These are phyloP conservation scores for Nyctanthes arbortristis DNA, from an alignment of 257 asterid genomes.

Conservation along the genomic window DNA sequence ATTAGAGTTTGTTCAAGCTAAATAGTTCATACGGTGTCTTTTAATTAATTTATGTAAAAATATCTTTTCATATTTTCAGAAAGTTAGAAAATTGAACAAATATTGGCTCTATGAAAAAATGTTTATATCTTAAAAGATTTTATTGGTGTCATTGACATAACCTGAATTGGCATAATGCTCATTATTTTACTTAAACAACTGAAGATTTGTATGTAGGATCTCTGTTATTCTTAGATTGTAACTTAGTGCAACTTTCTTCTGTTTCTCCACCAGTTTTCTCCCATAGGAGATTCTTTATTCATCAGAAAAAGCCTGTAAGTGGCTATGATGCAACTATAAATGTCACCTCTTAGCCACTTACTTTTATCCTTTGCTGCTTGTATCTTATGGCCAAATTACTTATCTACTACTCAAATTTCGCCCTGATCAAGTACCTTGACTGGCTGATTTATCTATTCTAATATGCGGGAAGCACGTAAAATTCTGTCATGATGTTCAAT, in stretches of 20 bases:
- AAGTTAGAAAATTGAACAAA: not conserved
- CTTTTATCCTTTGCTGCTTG: not conserved
- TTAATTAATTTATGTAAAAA: not conserved
- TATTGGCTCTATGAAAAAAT: not conserved
- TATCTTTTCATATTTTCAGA: not conserved
- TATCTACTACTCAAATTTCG: not conserved
- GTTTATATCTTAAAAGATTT: not conserved
- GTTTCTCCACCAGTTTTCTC: not conserved
- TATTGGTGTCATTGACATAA: not conserved
- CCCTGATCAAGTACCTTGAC: not conserved
- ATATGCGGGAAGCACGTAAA: not conserved
- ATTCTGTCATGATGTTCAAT: slow-evolving; percentile 7
- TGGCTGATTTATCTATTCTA: not conserved
- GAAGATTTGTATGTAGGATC: not conserved
- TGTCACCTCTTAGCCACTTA: not conserved
- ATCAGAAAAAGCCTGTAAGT: not conserved
- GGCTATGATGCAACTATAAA: not conserved
- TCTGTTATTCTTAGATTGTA: not conserved
- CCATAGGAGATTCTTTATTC: not conserved
- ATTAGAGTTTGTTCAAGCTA: not conserved
- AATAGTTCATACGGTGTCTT: not conserved
- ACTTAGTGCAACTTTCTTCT: not conserved
- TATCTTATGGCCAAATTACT: not conserved
- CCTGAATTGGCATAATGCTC: not conserved
- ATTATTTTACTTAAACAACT: not conserved